Evolutionary conservation across 495 filamentous ascomycete genomes (phyloP).

Genomic region (Niebla homalea): DNA sequence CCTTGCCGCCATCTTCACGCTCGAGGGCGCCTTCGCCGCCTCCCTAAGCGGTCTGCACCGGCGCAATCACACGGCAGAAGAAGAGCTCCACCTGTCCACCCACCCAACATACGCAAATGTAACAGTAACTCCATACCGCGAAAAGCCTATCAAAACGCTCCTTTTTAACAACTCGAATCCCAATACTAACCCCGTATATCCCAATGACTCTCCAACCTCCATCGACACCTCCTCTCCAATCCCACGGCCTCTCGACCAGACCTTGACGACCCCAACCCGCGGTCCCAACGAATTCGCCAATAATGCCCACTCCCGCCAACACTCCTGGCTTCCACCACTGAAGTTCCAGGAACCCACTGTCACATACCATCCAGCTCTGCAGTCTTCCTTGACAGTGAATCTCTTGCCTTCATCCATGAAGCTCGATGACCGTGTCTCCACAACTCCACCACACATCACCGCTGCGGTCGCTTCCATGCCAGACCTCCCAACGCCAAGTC

Average conservation of each 20-base stretch:
- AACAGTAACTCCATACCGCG: neutral
- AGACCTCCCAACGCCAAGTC: no score
- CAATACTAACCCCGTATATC: neutral
- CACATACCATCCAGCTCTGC: neutral
- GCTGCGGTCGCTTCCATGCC: no score
- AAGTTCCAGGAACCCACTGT: slow-evolving; percentile 4
- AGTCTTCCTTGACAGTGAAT: neutral
- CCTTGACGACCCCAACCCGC: no score
- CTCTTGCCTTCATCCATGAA: no score
- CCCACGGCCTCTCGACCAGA: no score
- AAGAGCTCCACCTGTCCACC: slow-evolving; percentile 5
- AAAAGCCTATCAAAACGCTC: slow-evolving; percentile 1
- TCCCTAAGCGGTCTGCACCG: slow-evolving; percentile 3
- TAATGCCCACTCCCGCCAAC: neutral
- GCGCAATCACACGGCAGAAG: neutral
- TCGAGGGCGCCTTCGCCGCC: slow-evolving; percentile 5
- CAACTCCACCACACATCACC: no score
- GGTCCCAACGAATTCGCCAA: no score
- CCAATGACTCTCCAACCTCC: slow-evolving; percentile 2
- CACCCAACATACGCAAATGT: slow-evolving; percentile 3
- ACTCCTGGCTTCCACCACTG: slow-evolving; percentile 13
- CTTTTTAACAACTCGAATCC: neutral
- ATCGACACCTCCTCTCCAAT: neutral
- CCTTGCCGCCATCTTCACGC: no score
- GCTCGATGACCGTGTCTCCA: no score